Evolutionary conservation across 2,329 filamentous ascomycete genomes (phyloP), one percentile per base, ranked within the genome.

Genomic region (Botrytis porri): DNA sequence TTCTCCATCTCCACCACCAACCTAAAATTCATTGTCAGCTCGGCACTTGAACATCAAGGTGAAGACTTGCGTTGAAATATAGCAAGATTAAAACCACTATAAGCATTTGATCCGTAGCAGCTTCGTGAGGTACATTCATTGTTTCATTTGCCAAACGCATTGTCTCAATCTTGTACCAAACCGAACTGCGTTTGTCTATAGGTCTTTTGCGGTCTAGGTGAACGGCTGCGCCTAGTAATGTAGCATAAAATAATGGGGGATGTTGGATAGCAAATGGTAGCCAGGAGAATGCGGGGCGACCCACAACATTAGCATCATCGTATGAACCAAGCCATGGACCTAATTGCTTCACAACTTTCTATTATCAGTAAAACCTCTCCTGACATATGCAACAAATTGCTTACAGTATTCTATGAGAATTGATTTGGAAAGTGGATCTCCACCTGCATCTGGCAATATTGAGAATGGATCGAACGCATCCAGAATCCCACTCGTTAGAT

Each of bases 51-150:
- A 29, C 22, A 62, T 22, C 18, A 8, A 10, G 18, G 10, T 45
- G n/a, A 16, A n/a, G 37, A 69, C 73, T 72, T 48, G 75, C 74
- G 62, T 76, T 77, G 48, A 77, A 78, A 59, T 77, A 75, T 16
- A 77, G 43, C 39, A 78, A 60, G 32, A 78, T 73, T 57, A 78
- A 51, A 18, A 74, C 75, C 16, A 75, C 74, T 48, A 77, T 67
- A 18, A 78, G 74, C 76, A 77, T 77, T 41, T 78, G 72, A 71
- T 78, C 77, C 32, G 73, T 74, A 4, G 72, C 71, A 8, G 70
- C 75, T 41, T 76, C 74, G 16, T 54, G 70, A 0, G 73, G 62
- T 29, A 59, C 43, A 29, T 70, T 71, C 75, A 78, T 71, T 16
- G 69, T 74, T 54, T 76, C 70, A 60, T 78, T 77, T 25, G 74